Evolutionary conservation across 441 rosid species (phyloP), one percentile per base, ranked within the genome.

Genomic region (Euphorbia celastroides): DNA sequence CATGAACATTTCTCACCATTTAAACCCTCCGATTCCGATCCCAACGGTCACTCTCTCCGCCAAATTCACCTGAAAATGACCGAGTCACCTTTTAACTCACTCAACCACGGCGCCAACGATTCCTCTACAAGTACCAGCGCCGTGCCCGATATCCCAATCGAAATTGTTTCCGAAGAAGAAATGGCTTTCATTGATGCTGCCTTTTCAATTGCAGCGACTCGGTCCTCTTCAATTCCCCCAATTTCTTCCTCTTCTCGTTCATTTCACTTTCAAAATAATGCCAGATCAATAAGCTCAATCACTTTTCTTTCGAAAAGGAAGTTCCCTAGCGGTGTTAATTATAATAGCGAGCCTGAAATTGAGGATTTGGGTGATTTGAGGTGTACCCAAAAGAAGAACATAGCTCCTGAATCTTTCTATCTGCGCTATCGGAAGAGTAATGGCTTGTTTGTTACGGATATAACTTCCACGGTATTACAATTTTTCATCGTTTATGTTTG

Each of bases 171-270:
- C 64, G 96, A 92, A 34, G 92, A 89, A 80, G 98, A 92, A 78
- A 89, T 92, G 98, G 95, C 86, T 74, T 66, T 86, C 27, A 58
- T 88, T 32, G 96, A 92, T 36, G 86, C 93, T 1, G 95, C 93
- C 16, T 64, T 80, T 38, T 38, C 44, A 34, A 34, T 34, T 0
- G 83, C 91, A 41, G 78, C 88, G 14, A 56, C 88, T 30, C 82
- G 85, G 69, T 80, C 87, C 59, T 71, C 74, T 2, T 36, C 70
- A 46, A 71, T 84, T 31, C 74, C 79, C 6, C 16, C 67, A 12
- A 3, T 67, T 19, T 52, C 79, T 62, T 78, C 81, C 0, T 69
- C 82, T 23, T 74, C 75, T 22, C 34, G 65, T 62, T 52, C 80
- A 64, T 31, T 41, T 31, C 48, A 25, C 60, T 60, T 76, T 31